Evolutionary conservation across 345 rosid species (phyloP).

Genomic region (Alliaria petiolata): DNA sequence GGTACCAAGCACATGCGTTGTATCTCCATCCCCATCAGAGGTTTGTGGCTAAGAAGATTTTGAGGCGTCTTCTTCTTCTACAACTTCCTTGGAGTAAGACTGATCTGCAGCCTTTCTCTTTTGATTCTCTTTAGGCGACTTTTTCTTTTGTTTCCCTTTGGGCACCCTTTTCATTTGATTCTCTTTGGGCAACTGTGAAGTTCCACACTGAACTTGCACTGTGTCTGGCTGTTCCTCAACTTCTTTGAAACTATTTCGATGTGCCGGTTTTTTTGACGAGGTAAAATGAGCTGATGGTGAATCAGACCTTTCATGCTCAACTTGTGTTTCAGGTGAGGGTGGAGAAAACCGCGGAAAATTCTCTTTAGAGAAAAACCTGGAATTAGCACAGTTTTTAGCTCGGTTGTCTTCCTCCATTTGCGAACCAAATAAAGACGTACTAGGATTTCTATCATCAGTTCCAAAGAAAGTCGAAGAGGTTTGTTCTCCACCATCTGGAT

Average conservation of each 20-base stretch:
- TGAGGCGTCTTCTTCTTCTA: conserved; percentile 18
- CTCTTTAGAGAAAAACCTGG: conserved; percentile 16
- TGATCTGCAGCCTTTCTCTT: conserved; percentile 1
- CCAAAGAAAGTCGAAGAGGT: conserved; percentile 18
- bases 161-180: neutral
- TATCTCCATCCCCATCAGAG: conserved; percentile 6
- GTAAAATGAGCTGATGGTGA: neutral
- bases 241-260: conserved; percentile 14
- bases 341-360: conserved; percentile 15
- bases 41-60: conserved; percentile 24
- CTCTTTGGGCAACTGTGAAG: neutral
- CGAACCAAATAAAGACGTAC: conserved; percentile 17
- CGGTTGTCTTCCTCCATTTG: conserved; percentile 4
- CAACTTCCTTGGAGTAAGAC: conserved; percentile 12
- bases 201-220: conserved; percentile 23
- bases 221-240: neutral
- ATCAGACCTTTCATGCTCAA: conserved; percentile 22
- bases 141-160: neutral
- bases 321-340: conserved; percentile 23
- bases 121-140: neutral
- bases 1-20: neutral
- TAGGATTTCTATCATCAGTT: conserved; percentile 19
- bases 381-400: conserved; percentile 2
- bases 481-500: conserved; percentile 23
- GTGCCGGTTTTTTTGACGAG: conserved; percentile 14